Conservation (phyloP, 345 rosid species). For the Ceriops tagal region DNA sequence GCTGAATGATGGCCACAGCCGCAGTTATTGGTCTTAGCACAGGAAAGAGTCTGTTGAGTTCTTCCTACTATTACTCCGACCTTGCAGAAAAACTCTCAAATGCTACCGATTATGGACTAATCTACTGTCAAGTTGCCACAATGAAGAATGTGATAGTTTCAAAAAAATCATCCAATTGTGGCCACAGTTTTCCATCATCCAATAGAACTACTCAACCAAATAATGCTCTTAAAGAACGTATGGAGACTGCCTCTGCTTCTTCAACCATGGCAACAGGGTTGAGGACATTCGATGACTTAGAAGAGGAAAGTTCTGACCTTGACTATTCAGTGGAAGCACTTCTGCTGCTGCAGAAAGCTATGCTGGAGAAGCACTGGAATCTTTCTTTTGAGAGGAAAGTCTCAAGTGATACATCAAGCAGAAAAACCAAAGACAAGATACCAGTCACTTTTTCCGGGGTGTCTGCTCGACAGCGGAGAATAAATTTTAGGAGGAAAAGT, state of each 20-base stretch:
- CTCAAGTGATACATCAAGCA: constrained; percentile 30
- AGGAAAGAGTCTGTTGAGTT: constrained; percentile 72
- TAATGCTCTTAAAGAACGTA: constrained; percentile 62
- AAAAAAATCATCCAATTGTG: constrained; percentile 51
- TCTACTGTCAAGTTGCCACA: constrained; percentile 39
- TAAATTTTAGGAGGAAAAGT: constrained; percentile 44
- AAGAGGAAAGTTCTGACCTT: constrained; percentile 46
- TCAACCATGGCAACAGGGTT: constrained; percentile 39
- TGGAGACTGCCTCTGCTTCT: constrained; percentile 36
- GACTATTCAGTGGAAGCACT: constrained; percentile 69
- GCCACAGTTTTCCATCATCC: constrained; percentile 46
- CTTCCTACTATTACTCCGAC: constrained; percentile 60
- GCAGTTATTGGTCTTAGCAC: constrained; percentile 76
- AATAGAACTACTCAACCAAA: constrained; percentile 38
- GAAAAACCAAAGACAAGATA: constrained; percentile 40
- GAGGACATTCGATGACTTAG: constrained; percentile 34
- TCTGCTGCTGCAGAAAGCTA: constrained; percentile 77
- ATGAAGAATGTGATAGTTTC: constrained; percentile 41
- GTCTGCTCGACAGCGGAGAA: constrained; percentile 79
- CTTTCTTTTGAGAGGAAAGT: constrained; percentile 61
- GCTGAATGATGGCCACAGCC: constrained; percentile 67
- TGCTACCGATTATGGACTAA: constrained; percentile 42
- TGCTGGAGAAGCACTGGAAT: constrained; percentile 92
- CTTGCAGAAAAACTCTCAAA: constrained; percentile 44
- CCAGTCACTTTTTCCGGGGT: constrained; percentile 64